Percentiles rank a stretch among this genome's conserved stretches.
phyloP scores from a whole-genome alignment of 257 asterid genomes.

The Verbena officinalis region DNA sequence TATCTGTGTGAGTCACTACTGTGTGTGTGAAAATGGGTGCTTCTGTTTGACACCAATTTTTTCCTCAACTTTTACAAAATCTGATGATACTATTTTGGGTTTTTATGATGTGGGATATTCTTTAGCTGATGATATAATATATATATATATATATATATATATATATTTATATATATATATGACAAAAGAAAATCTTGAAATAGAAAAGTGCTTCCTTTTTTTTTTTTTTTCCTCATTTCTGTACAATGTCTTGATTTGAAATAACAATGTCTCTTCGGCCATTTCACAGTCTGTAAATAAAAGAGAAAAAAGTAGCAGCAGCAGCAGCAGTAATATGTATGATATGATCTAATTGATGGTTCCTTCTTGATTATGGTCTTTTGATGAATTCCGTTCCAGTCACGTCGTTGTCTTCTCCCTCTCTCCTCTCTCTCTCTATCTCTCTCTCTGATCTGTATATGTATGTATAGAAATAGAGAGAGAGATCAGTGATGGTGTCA shows the following conservation, averaged over 20 bases:
- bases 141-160: too few relatives aligned
- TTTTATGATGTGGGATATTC: conserved; percentile 30
- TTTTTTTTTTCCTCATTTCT: not conserved
- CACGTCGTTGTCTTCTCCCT: conserved; percentile 55
- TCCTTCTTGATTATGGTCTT: conserved; percentile 22
- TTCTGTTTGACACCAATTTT: conserved; percentile 39
- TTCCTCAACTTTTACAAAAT: not conserved
- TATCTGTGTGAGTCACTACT: not conserved
- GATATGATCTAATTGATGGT: conserved; percentile 10
- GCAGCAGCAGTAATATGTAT: conserved; percentile 3
- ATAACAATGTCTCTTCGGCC: not conserved
- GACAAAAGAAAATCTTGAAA: conserved; percentile 36
- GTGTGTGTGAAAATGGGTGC: conserved; percentile 37
- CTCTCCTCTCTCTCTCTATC: conserved; percentile 33
- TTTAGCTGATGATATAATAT: too few relatives aligned
- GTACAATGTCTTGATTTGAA: not conserved
- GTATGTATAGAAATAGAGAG: conserved; percentile 5
- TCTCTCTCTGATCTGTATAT: not conserved
- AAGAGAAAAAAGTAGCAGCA: too few relatives aligned
- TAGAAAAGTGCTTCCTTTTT: conserved; percentile 18
- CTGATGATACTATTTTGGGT: conserved; percentile 25
- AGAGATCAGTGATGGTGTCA: conserved; percentile 48
- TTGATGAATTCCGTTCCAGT: conserved; percentile 57
- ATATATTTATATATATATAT: too few relatives aligned
- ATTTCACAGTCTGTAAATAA: conserved; percentile 31